Conservation (phyloP, 2,329 filamentous ascomycete species). For the Emericellopsis cladophorae region DNA sequence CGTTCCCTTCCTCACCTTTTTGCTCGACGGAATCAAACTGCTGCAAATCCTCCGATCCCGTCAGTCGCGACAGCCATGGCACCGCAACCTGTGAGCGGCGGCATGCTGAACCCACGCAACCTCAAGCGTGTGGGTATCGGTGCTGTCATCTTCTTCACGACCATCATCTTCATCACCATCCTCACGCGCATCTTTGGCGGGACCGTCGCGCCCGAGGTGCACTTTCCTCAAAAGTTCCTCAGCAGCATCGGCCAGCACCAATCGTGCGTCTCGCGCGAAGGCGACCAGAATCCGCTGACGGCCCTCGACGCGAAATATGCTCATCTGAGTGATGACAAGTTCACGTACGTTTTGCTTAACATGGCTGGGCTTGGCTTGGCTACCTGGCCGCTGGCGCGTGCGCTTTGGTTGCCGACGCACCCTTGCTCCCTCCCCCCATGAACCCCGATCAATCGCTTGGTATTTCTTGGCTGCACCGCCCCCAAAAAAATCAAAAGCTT, state of each 20-base stretch:
- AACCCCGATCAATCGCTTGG: no score
- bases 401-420: no score
- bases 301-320: slow-evolving; percentile 1
- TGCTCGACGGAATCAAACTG: no score
- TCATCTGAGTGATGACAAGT: slow-evolving; percentile 10
- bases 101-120: neutral
- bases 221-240: neutral
- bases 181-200: neutral
- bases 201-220: neutral
- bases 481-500: no score
- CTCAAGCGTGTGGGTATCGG: neutral
- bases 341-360: slow-evolving; percentile 8
- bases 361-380: no score
- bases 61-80: neutral
- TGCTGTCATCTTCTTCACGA: neutral
- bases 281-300: neutral
- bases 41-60: no score
- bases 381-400: no score
- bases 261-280: neutral
- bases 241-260: neutral
- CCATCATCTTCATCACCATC: neutral
- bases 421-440: no score
- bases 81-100: neutral
- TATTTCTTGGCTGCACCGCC: no score
- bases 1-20: neutral